These are phyloP conservation scores for Melastoma candidum DNA, from an alignment of 441 rosid species.

Conservation along the genomic window DNA sequence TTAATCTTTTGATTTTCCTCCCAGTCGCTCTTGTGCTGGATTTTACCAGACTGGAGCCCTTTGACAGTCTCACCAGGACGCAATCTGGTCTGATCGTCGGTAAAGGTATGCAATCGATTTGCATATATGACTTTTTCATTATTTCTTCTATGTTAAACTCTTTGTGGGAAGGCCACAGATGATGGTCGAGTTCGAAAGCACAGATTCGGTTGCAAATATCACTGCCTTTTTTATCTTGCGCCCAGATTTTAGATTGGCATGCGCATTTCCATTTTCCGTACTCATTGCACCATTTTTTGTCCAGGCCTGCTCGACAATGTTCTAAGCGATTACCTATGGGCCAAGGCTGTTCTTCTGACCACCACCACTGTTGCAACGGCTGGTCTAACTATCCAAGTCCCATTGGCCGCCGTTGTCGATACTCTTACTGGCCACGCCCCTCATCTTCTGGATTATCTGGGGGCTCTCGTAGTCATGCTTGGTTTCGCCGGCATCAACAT, in stretches of 20 bases:
- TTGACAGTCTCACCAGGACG: slow-evolving; percentile 44
- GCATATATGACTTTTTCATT: no score
- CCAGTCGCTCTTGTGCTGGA: slow-evolving; percentile 65
- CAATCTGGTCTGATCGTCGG: slow-evolving; percentile 77
- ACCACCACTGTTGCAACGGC: slow-evolving; percentile 94
- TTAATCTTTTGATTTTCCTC: slow-evolving; percentile 67
- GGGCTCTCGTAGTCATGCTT: slow-evolving; percentile 75
- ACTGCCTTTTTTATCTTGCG: no score
- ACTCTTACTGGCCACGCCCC: slow-evolving; percentile 62
- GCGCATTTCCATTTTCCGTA: no score
- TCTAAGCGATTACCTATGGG: slow-evolving; percentile 90
- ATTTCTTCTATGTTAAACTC: no score
- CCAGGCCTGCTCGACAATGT: slow-evolving; percentile 88
- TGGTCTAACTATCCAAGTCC: slow-evolving; percentile 93
- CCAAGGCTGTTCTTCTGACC: slow-evolving; percentile 83
- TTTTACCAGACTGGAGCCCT: slow-evolving; percentile 63
- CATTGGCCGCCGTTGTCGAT: slow-evolving; percentile 84
- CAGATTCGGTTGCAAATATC: no score
- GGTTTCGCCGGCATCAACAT: slow-evolving; percentile 86
- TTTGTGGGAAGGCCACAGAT: no score
- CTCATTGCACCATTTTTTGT: neutral
- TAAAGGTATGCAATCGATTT: slow-evolving; percentile 40
- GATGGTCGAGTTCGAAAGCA: no score
- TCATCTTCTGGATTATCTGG: slow-evolving; percentile 55
- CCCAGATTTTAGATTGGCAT: no score